Conservation (phyloP, 2,329 filamentous ascomycete genomes). For the Fragosphaeria purpurea region DNA sequence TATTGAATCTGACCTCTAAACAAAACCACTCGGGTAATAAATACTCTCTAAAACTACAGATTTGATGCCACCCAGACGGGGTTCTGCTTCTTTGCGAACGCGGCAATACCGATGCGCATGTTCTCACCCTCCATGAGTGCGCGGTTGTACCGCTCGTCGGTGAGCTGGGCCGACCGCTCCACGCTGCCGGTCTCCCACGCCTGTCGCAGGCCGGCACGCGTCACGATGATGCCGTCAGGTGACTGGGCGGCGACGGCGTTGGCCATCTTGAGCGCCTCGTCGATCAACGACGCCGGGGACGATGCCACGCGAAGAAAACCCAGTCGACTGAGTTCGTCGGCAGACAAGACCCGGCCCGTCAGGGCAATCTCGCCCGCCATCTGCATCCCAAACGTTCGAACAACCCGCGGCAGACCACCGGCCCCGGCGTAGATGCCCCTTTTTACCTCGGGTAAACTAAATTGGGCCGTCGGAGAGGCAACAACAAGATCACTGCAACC, state of each 20-base stretch:
- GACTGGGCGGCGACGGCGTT: conserved; percentile 53
- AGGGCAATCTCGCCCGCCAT: conserved; percentile 63
- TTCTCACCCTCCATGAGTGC: conserved; percentile 15
- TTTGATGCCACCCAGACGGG: conserved; percentile 19
- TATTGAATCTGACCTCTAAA: no score
- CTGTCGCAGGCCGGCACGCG: conserved; percentile 58
- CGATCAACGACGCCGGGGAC: conserved; percentile 29
- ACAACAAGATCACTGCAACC: conserved; percentile 41
- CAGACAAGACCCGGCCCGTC: conserved; percentile 48
- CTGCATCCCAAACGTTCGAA: conserved; percentile 56
- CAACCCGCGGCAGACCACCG: conserved; percentile 58
- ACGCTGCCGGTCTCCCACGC: conserved; percentile 51
- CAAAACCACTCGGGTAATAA: no score
- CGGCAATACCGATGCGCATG: conserved; percentile 18
- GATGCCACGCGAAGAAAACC: conserved; percentile 48
- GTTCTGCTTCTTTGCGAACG: conserved; percentile 17
- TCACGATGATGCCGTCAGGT: conserved; percentile 66
- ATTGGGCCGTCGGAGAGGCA: conserved; percentile 39
- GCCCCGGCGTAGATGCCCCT: conserved; percentile 62
- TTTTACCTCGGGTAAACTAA: conserved; percentile 56
- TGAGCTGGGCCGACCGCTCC: conserved; percentile 15
- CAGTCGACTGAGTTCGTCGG: conserved; percentile 51
- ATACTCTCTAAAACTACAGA: conserved; percentile 8
- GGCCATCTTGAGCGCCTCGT: conserved; percentile 48
- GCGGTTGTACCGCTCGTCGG: conserved; percentile 17